Evolutionary conservation across 2,329 filamentous ascomycete species (phyloP), one percentile per base, ranked within the genome.

Genomic region (Calonectria pseudoreteaudii): DNA sequence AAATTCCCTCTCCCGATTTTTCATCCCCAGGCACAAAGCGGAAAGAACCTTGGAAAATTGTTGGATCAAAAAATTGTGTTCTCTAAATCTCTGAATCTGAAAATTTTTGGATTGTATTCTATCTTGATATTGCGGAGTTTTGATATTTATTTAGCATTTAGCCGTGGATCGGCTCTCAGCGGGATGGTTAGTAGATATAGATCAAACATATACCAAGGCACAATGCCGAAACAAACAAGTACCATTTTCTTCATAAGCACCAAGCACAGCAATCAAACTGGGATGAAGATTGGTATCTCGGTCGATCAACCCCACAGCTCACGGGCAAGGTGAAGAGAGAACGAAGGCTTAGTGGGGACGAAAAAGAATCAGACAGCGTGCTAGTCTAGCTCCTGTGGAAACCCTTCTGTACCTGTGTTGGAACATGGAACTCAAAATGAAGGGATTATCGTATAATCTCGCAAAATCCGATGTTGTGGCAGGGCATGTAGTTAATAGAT

Each of bases 11-110:
- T 23, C 26, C 14, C 13, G 53, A 60, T 38, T 23, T 9, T 34
- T 31, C 30, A 34, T 60, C 53, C 31, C 53, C 31, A 23, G 20
- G 20, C 31, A 26, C 34, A 14, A 38, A 16, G 31, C 53, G 34
- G 26, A 60, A 60, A 60, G 53, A 60, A 38, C 53, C 53, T 34
- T 60, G 53, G 53, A 60, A 60, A 23, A 60, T 60, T 23, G 31
- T 34, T 5, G 53, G 53, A 36, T 60, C 53, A 23, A 60, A 60
- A 60, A 20, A 14, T 60, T 60, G 31, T 18, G 6, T 23, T 26
- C 53, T 38, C 20, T 60, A 60, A 38, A 34, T 14, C 11, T 2
- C n/a, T 2, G 10, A 5, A 23, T 4, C 20, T 13, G 44, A 23
- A 23, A 4, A 20, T 47, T 47, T 44, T 23, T 23, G 44, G 2